phyloP scores from a whole-genome alignment of 2,329 filamentous ascomycete species.

The Diplocarpon rosae region DNA sequence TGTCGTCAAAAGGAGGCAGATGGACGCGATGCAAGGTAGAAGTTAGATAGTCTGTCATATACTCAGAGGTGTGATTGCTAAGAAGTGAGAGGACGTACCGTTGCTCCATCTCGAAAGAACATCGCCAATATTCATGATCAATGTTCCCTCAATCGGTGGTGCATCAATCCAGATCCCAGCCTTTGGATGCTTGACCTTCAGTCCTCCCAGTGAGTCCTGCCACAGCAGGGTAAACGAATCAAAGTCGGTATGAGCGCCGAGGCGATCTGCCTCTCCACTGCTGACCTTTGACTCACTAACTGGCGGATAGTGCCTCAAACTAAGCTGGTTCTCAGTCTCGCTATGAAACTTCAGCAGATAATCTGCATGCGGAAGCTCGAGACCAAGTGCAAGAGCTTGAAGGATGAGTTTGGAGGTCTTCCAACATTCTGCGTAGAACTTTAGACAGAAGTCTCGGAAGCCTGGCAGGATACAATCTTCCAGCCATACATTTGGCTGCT shows the following conservation, averaged over 20 bases:
- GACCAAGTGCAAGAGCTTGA: constrained; percentile 7
- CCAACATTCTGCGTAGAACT: constrained; percentile 30
- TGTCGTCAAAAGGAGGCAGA: constrained; percentile 2
- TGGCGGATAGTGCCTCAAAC: constrained; percentile 34
- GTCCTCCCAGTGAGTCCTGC: constrained; percentile 34
- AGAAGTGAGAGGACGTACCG: constrained; percentile 1
- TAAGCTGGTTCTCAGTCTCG: constrained; percentile 19
- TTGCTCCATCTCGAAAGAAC: constrained; percentile 19
- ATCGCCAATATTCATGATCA: constrained; percentile 38
- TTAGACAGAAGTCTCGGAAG: constrained; percentile 34
- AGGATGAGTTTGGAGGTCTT: constrained; percentile 2
- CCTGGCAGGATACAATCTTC: constrained; percentile 33
- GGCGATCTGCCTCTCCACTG: constrained; percentile 5
- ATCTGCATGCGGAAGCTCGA: constrained; percentile 5
- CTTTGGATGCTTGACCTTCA: constrained; percentile 31
- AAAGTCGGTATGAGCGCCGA: constrained; percentile 32
- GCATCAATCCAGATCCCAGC: constrained; percentile 25
- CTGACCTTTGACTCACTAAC: constrained; percentile 7
- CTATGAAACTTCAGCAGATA: constrained; percentile 6
- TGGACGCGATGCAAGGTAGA: constrained; percentile 12
- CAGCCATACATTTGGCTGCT: constrained; percentile 37
- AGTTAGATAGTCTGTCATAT: constrained; percentile 30
- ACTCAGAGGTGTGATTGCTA: background rate
- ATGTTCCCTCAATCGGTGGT: constrained; percentile 30
- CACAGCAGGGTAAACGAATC: constrained; percentile 36